Evolutionary conservation across 345 rosid species (phyloP), one percentile per base, ranked within the genome.

Genomic region (Stellera chamaejasme): DNA sequence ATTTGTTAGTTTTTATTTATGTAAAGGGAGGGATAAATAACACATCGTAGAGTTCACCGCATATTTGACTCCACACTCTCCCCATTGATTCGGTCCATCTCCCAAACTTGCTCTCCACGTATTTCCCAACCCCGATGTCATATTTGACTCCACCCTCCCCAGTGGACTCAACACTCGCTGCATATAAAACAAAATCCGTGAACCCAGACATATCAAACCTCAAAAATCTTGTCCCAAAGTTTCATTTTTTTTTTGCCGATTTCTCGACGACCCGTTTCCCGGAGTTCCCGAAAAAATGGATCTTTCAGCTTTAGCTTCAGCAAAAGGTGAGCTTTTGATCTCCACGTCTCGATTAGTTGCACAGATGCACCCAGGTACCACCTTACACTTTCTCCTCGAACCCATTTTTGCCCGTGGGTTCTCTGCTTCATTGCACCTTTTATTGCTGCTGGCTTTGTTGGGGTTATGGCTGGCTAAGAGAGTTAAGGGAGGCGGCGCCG

Each of bases 381-480:
- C 55, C 51, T 25, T 65, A 13, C 27, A 12, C 76, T 69, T 75
- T 49, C 73, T 77, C 58, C 56, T 75, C 10, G 46, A 68, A 60
- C 77, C 77, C 50, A 52, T 61, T 60, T 74, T 70, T 70, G 55
- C 67, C 12, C 78, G 67, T 11, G 71, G 76, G 48, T 52, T 85
- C 43, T 76, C 82, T 50, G 68, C 25, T 45, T 69, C 75, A 14
- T 62, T 78, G 61, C 81, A 80, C 60, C 28, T 75, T 12, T 44
- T 80, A 43, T 66, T 85, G 72, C 66, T 80, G 59, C 53, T 82
- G 0, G 39, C 56, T 23, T 61, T 78, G 55, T 55, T 71, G 19
- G 69, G 70, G 23, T 64, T 64, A 2, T 76, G 70, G 72, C 58
- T 76, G 27, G 68, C 36, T 39, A 74, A 66, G 55, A 79, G 63